A percentile compares a stretch with the other conserved stretches of the same genome.
phyloP scores from a whole-genome alignment of 352 stramenopile species.

The Pythium utonaiense region DNA sequence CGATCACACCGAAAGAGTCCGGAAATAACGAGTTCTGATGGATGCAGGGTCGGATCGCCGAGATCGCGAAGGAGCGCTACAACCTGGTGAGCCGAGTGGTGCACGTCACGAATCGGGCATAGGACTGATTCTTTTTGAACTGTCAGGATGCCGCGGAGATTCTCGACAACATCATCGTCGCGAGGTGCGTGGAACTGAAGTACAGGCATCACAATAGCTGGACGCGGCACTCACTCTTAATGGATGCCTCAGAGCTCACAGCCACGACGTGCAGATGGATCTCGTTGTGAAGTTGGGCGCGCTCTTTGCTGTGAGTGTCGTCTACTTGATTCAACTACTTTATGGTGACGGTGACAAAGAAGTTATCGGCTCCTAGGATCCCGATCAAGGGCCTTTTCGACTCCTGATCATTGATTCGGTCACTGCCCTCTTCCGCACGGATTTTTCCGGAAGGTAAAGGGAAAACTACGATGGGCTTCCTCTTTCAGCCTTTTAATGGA shows the following conservation, averaged over 20 bases:
- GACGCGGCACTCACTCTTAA: too few species aligned
- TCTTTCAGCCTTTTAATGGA: background rate
- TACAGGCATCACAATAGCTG: too few species aligned
- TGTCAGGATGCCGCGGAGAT: constrained; percentile 78
- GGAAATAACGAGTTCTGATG: background rate
- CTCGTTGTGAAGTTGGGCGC: constrained; percentile 72
- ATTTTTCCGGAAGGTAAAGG: constrained; percentile 60
- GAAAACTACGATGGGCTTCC: background rate
- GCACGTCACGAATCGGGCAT: too few species aligned
- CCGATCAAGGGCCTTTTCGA: constrained; percentile 44
- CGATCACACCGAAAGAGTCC: background rate
- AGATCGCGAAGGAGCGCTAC: constrained; percentile 83
- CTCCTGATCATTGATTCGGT: constrained; percentile 83
- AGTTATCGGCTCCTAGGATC: too few species aligned
- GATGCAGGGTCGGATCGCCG: constrained; percentile 61
- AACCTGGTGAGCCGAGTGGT: constrained; percentile 61
- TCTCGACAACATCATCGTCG: constrained; percentile 94
- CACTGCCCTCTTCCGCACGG: constrained; percentile 76
- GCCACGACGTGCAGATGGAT: constrained; percentile 86
- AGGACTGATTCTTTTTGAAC: background rate
- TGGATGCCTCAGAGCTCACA: constrained; percentile 64
- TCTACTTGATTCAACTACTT: too few species aligned
- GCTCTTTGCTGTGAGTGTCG: constrained; percentile 57
- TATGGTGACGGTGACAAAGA: too few species aligned
- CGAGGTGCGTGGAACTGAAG: constrained; percentile 37